Evolutionary conservation across 257 asterid species (phyloP).

Genomic region (Fraxinus americana): DNA sequence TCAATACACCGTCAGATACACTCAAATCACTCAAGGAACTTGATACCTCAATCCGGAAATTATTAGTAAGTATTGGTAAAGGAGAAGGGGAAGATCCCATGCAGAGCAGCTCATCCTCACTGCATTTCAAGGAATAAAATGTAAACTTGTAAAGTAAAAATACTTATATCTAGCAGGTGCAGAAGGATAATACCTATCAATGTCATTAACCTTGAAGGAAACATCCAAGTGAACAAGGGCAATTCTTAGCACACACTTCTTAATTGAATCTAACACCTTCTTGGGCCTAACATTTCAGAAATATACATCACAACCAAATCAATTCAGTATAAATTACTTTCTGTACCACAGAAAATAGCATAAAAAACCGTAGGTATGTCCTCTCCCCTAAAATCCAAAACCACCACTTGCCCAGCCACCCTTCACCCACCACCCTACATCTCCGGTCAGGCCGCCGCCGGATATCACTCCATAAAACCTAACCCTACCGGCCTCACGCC

Average conservation of each 20-base stretch:
- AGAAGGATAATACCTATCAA: conserved; percentile 61
- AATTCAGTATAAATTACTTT: conserved; percentile 29
- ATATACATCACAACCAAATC: conserved; percentile 34
- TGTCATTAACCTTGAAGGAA: conserved; percentile 71
- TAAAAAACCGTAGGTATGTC: no score
- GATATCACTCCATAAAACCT: no score
- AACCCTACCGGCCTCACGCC: no score
- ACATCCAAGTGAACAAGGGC: conserved; percentile 73
- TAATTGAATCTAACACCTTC: conserved; percentile 76
- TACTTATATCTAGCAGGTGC: conserved; percentile 28
- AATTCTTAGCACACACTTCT: conserved; percentile 66
- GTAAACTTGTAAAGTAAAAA: conserved; percentile 17
- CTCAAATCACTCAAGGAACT: conserved; percentile 47
- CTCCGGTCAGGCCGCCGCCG: no score
- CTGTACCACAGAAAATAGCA: conserved; percentile 4
- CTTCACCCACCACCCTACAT: no score
- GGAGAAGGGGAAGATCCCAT: conserved; percentile 72
- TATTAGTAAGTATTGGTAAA: conserved; percentile 55
- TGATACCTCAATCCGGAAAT: conserved; percentile 63
- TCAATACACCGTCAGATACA: conserved; percentile 52
- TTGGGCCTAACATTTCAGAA: conserved; percentile 54
- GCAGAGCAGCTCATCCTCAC: conserved; percentile 66
- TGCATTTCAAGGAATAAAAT: conserved; percentile 42
- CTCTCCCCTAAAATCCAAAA: no score
- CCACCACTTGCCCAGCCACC: no score